Evolutionary conservation across 1,284 basidiomycete species (phyloP).

Genomic region (Entoloma clypeatum): DNA sequence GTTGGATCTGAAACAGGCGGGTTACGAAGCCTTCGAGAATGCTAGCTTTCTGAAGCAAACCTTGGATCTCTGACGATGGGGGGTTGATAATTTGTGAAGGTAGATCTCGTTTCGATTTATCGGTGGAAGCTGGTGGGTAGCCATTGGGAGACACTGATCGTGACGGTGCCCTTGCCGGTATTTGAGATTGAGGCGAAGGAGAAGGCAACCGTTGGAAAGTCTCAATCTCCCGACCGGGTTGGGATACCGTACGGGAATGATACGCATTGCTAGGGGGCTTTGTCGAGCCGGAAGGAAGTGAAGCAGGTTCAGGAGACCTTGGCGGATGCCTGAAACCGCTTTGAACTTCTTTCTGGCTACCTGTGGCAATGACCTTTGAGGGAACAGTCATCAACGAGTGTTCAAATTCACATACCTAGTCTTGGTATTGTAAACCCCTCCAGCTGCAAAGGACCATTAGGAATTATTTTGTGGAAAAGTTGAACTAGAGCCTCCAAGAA

Average conservation of each 20-base stretch:
- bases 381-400: too few species aligned
- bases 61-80: not conserved
- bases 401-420: constrained; percentile 37
- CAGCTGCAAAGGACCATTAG: constrained; percentile 47
- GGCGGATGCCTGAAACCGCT: constrained; percentile 3
- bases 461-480: constrained; percentile 64
- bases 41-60: too few species aligned
- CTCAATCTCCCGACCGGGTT: constrained; percentile 14
- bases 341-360: constrained; percentile 1
- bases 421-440: constrained; percentile 47
- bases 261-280: constrained; percentile 16
- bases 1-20: too few species aligned
- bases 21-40: too few species aligned
- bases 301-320: constrained; percentile 19
- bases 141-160: constrained; percentile 38
- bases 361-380: too few species aligned
- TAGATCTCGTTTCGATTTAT: constrained; percentile 20
- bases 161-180: constrained; percentile 24
- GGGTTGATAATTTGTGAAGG: constrained; percentile 21
- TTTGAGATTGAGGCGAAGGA: constrained; percentile 12
- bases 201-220: constrained; percentile 3
- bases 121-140: too few species aligned
- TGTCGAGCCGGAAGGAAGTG: constrained; percentile 2
- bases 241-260: constrained; percentile 18
- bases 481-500: constrained; percentile 71